A percentile compares a stretch with the other conserved stretches of the same genome.
Conservation (phyloP, 192 early-diverging fungal genomes). For the Chytriomyces sp. region DNA sequence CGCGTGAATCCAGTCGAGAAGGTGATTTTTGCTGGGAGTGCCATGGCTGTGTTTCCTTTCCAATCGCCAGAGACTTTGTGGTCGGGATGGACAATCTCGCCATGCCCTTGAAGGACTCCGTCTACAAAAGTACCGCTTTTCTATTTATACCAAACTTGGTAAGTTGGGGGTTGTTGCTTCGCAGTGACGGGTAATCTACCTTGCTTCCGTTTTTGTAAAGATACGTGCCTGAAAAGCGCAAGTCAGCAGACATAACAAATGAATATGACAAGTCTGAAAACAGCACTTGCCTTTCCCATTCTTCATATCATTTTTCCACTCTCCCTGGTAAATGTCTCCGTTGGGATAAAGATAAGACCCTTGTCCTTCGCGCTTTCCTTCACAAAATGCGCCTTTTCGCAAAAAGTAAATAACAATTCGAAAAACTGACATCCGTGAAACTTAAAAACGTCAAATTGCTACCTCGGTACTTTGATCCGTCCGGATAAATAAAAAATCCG, state of each 20-base stretch:
- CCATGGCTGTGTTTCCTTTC: slow-evolving; percentile 42
- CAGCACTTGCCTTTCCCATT: slow-evolving; percentile 52
- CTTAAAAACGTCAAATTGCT: background rate
- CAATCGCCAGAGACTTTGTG: slow-evolving; percentile 55
- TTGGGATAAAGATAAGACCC: slow-evolving; percentile 62
- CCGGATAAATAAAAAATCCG: slow-evolving; percentile 63
- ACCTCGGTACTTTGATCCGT: slow-evolving; percentile 63
- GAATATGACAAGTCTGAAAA: background rate
- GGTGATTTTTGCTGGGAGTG: slow-evolving; percentile 49
- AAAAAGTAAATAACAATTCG: background rate
- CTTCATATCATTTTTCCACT: slow-evolving; percentile 59
- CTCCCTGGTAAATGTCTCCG: slow-evolving; percentile 60
- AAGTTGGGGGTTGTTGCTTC: background rate
- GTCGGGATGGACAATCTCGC: slow-evolving; percentile 58
- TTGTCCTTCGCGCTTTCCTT: slow-evolving; percentile 57
- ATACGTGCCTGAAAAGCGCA: slow-evolving; percentile 34
- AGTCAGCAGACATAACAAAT: background rate
- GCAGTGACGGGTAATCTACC: slow-evolving; percentile 28
- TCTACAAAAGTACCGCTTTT: slow-evolving; percentile 52
- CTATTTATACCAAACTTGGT: slow-evolving; percentile 7
- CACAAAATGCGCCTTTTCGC: slow-evolving; percentile 46
- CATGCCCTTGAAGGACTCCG: slow-evolving; percentile 48
- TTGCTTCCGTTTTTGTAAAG: slow-evolving; percentile 54
- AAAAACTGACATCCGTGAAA: background rate
- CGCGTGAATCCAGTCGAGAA: slow-evolving; percentile 50